phyloP scores from a whole-genome alignment of 2,329 filamentous ascomycete genomes.

The Helotiales sp. region DNA sequence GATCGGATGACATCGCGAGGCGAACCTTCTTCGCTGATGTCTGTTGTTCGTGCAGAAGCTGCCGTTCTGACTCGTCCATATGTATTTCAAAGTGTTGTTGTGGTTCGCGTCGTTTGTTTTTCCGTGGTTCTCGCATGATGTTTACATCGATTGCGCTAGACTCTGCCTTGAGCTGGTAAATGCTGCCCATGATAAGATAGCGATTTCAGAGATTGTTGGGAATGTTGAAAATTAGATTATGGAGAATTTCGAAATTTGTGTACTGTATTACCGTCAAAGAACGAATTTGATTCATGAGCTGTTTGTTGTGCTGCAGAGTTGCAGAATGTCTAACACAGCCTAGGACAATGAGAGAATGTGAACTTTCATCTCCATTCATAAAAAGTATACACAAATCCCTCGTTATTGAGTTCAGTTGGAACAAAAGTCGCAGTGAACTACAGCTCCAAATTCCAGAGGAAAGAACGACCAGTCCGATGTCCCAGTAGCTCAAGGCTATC shows the following conservation, averaged over 20 bases:
- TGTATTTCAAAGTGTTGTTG: neutral
- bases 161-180: neutral
- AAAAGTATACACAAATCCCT: too few relatives aligned
- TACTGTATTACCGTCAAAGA: neutral
- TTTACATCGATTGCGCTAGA: neutral
- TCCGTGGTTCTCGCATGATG: neutral
- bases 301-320: neutral
- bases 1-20: neutral
- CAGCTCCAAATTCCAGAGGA: too few relatives aligned
- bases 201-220: too few relatives aligned
- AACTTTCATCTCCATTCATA: too few relatives aligned
- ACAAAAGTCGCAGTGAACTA: too few relatives aligned
- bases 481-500: too few relatives aligned
- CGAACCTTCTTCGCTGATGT: neutral
- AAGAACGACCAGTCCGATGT: too few relatives aligned
- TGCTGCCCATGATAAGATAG: neutral
- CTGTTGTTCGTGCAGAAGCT: slow-evolving; percentile 14
- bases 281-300: neutral
- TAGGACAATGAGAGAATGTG: neutral
- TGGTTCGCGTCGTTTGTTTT: neutral
- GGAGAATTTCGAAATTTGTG: neutral
- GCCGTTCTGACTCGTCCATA: slow-evolving; percentile 16
- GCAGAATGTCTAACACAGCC: neutral
- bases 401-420: too few relatives aligned
- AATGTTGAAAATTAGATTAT: neutral